Percentiles rank a stretch among this genome's conserved stretches.
Evolutionary conservation across 148 eudicot genomes (phyloP).

Genomic region (Polygonum aviculare): DNA sequence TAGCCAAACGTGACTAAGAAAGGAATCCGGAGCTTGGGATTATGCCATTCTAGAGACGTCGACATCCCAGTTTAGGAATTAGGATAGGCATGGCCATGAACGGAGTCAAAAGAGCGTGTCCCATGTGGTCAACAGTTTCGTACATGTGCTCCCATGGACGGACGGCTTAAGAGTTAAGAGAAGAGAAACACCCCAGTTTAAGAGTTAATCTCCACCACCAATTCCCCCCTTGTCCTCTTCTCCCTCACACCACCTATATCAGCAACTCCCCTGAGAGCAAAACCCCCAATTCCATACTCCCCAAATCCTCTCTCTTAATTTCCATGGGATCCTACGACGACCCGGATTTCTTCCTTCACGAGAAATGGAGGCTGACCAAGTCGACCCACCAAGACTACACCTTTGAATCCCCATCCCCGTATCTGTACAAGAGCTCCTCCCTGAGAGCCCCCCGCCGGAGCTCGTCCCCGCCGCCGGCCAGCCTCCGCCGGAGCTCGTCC

Average conservation of each 20-base stretch:
- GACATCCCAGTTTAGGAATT: too few species aligned
- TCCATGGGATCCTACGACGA: not conserved
- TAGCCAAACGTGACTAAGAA: too few species aligned
- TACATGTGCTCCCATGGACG: not conserved
- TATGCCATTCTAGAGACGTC: too few species aligned
- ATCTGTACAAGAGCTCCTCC: not conserved
- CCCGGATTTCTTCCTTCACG: not conserved
- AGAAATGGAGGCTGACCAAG: not conserved
- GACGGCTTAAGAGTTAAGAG: too few species aligned
- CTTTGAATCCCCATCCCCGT: not conserved
- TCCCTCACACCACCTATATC: not conserved
- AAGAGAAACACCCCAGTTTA: too few species aligned
- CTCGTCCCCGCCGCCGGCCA: not conserved
- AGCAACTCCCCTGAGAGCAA: not conserved
- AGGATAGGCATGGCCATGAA: not conserved
- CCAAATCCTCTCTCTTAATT: not conserved
- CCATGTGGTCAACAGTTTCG: conserved; percentile 5
- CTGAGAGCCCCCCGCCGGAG: not conserved
- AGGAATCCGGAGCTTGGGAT: too few species aligned
- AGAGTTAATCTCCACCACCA: not conserved
- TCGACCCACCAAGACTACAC: not conserved
- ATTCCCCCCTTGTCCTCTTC: not conserved
- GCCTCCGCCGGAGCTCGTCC: not conserved
- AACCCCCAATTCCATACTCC: not conserved
- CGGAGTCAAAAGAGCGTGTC: not conserved